These are phyloP conservation scores for Thymus quinquecostatus DNA, from an alignment of 257 asterid species.

Conservation along the genomic window DNA sequence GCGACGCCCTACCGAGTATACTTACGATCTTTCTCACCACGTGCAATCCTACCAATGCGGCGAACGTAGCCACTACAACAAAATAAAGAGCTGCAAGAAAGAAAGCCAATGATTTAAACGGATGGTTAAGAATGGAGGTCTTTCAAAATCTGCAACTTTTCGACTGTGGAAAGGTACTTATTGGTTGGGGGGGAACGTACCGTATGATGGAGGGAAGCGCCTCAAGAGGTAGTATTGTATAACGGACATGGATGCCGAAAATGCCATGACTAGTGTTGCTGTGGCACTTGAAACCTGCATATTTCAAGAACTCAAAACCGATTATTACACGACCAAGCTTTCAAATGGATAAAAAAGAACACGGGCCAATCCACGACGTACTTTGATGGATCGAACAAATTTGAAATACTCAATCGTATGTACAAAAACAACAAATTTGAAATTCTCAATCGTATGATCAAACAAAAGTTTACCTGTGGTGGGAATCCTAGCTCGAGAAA, in stretches of 20 bases:
- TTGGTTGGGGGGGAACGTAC: slow-evolving; percentile 31
- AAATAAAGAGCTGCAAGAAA: slow-evolving; percentile 56
- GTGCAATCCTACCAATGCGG: slow-evolving; percentile 61
- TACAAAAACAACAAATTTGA: neutral
- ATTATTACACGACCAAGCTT: neutral
- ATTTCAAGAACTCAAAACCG: slow-evolving; percentile 15
- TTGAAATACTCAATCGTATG: neutral
- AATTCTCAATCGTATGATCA: neutral
- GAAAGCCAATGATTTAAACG: neutral
- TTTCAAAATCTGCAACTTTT: neutral
- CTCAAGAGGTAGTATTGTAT: slow-evolving; percentile 58
- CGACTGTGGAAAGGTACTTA: neutral
- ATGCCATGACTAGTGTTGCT: slow-evolving; percentile 55
- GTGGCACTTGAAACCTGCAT: slow-evolving; percentile 67
- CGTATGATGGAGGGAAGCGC: slow-evolving; percentile 60
- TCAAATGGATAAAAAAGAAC: neutral
- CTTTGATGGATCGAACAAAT: neutral
- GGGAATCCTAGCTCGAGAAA: slow-evolving; percentile 62
- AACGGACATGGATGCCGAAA: slow-evolving; percentile 69
- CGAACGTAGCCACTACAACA: slow-evolving; percentile 50
- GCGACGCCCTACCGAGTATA: slow-evolving; percentile 67
- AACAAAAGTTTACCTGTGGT: slow-evolving; percentile 51
- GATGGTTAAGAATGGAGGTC: neutral
- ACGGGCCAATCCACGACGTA: neutral
- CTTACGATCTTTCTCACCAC: slow-evolving; percentile 61